These are phyloP conservation scores for Lanmaoa pseudosensibilis DNA, from an alignment of 768 basidiomycete genomes.

Conservation along the genomic window DNA sequence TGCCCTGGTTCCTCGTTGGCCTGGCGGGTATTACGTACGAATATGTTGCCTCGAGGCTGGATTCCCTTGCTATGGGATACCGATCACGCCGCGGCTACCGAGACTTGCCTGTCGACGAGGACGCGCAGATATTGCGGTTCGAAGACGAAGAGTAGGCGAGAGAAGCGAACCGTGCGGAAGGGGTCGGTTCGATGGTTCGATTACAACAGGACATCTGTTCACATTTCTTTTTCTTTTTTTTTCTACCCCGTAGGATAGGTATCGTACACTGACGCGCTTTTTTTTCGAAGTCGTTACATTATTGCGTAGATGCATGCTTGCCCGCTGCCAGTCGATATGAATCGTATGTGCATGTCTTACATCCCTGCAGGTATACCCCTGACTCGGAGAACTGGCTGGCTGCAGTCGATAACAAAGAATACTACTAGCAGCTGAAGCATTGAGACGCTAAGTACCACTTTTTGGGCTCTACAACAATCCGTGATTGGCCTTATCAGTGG, in stretches of 20 bases:
- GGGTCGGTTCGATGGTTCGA: not conserved
- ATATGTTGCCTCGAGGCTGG: constrained; percentile 53
- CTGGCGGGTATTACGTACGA: constrained; percentile 72
- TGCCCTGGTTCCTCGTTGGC: constrained; percentile 89
- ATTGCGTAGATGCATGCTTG: not conserved
- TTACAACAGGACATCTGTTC: not conserved
- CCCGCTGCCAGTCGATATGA: not conserved
- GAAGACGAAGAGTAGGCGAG: constrained; percentile 68
- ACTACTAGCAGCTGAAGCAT: too few relatives aligned
- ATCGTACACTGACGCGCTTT: not conserved
- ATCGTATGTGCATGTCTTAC: not conserved
- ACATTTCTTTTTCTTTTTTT: not conserved
- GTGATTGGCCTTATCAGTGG: too few relatives aligned
- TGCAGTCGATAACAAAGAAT: not conserved
- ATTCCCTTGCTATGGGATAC: constrained; percentile 38
- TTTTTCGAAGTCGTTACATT: not conserved
- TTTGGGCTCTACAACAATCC: too few relatives aligned
- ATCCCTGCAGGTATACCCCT: not conserved
- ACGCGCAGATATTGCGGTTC: constrained; percentile 82
- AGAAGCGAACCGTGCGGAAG: not conserved
- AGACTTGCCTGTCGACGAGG: constrained; percentile 80
- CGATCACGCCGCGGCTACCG: constrained; percentile 66
- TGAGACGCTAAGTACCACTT: too few relatives aligned
- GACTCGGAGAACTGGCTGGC: not conserved
- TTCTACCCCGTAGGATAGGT: not conserved